phyloP scores from a whole-genome alignment of 805 yeast species.

The Ogataea pini region DNA sequence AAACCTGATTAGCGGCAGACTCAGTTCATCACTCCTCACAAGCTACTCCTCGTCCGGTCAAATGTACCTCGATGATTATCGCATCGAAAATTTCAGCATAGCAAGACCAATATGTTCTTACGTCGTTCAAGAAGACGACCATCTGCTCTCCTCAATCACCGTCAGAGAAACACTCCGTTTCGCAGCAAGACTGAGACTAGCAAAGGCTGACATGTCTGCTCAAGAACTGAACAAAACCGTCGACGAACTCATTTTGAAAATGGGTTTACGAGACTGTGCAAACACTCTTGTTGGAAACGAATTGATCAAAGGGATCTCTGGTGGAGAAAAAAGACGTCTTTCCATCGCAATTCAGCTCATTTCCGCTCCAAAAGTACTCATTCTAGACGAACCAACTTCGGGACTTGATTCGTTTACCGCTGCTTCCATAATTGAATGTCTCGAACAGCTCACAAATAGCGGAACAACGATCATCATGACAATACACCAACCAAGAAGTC shows the following conservation, averaged over 20 bases:
- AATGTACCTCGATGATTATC: conserved; percentile 43
- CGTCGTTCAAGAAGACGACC: conserved; percentile 80
- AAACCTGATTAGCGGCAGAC: conserved; percentile 62
- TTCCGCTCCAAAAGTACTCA: conserved; percentile 66
- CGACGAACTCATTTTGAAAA: conserved; percentile 57
- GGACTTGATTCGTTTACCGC: conserved; percentile 85
- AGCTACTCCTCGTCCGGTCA: conserved; percentile 41
- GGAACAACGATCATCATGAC: conserved; percentile 72
- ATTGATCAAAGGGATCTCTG: conserved; percentile 63
- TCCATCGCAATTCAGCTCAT: conserved; percentile 79
- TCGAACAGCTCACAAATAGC: conserved; percentile 56
- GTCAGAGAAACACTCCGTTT: conserved; percentile 74
- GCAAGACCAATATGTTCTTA: conserved; percentile 59
- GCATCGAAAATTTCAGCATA: conserved; percentile 28
- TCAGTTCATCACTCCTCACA: conserved; percentile 37
- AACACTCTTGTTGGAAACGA: conserved; percentile 69
- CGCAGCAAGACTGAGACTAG: conserved; percentile 70
- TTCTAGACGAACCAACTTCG: conserved; percentile 87
- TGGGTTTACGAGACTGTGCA: conserved; percentile 75
- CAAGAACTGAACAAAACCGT: conserved; percentile 49
- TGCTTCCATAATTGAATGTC: conserved; percentile 59
- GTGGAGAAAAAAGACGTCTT: conserved; percentile 81
- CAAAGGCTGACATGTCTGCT: conserved; percentile 38
- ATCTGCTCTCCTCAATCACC: conserved; percentile 67
- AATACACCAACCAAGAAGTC: conserved; percentile 81